Conservation (phyloP, 2,329 filamentous ascomycete species). For the Cladosporium sp. region DNA sequence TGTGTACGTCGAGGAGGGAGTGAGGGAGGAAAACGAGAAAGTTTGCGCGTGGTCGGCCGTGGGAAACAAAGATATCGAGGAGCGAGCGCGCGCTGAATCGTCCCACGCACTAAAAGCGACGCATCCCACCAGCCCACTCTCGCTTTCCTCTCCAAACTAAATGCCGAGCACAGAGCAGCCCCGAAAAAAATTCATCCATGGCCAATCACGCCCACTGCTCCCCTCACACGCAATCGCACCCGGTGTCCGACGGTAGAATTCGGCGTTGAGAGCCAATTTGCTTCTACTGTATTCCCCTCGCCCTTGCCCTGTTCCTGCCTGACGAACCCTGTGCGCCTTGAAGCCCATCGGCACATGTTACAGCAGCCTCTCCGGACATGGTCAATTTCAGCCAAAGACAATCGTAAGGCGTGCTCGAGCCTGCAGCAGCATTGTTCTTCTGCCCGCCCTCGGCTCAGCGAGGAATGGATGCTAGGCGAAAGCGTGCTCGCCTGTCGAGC, state of each 20-base stretch:
- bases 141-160: slow-evolving; percentile 2
- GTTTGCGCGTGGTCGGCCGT: background rate
- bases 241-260: background rate
- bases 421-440: background rate
- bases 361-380: no score
- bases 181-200: slow-evolving; percentile 10
- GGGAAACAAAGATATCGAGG: slow-evolving; percentile 5
- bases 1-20: slow-evolving; percentile 5
- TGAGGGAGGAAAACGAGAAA: background rate
- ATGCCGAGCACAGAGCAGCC: slow-evolving; percentile 7
- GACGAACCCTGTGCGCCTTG: background rate
- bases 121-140: slow-evolving; percentile 15
- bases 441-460: background rate
- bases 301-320: background rate
- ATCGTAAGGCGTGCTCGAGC: slow-evolving; percentile 9
- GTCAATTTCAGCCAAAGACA: background rate
- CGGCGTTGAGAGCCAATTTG: slow-evolving; percentile 10
- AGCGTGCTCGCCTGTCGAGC: background rate
- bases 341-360: no score
- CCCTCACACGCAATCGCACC: background rate
- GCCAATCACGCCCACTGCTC: slow-evolving; percentile 1
- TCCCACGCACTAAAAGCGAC: background rate
- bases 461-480: background rate
- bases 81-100: background rate
- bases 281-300: background rate